Evolutionary conservation across 345 rosid genomes (phyloP).

Genomic region (Mercurialis annua): DNA sequence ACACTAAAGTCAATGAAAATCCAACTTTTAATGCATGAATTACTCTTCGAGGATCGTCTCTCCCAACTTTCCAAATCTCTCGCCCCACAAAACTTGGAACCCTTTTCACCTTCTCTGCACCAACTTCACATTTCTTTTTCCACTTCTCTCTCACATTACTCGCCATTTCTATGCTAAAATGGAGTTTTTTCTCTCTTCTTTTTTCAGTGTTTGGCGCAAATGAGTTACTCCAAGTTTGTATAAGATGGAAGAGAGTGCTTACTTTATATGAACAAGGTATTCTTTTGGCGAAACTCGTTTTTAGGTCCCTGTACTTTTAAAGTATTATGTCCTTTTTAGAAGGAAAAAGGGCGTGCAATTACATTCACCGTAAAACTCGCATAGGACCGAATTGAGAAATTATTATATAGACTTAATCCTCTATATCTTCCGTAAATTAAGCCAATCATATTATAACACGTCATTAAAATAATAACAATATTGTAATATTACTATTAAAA

Average conservation of each 20-base stretch:
- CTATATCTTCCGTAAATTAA: too few species aligned
- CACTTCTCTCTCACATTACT: constrained; percentile 13
- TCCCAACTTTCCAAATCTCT: constrained; percentile 46
- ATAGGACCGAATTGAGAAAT: too few species aligned
- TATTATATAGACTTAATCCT: too few species aligned
- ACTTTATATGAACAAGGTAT: constrained; percentile 18
- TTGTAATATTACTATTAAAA: too few species aligned
- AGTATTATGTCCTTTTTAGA: too few species aligned
- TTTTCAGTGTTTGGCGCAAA: not conserved
- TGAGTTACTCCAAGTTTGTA: constrained; percentile 21
- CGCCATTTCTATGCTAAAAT: constrained; percentile 13
- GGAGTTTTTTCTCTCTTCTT: not conserved
- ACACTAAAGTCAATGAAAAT: constrained; percentile 57
- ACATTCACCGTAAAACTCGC: too few species aligned
- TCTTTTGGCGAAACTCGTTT: too few species aligned
- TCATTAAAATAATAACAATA: too few species aligned
- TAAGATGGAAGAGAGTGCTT: not conserved
- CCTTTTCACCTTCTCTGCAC: constrained; percentile 34
- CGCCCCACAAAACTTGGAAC: constrained; percentile 27
- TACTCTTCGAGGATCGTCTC: constrained; percentile 70
- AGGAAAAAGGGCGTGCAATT: too few species aligned
- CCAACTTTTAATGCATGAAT: constrained; percentile 88
- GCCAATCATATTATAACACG: too few species aligned
- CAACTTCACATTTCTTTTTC: constrained; percentile 25
- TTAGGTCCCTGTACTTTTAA: too few species aligned